Base-by-base conservation (phyloP, 2,329 filamentous ascomycete species). In the Apiospora rasikravindrae region DNA sequence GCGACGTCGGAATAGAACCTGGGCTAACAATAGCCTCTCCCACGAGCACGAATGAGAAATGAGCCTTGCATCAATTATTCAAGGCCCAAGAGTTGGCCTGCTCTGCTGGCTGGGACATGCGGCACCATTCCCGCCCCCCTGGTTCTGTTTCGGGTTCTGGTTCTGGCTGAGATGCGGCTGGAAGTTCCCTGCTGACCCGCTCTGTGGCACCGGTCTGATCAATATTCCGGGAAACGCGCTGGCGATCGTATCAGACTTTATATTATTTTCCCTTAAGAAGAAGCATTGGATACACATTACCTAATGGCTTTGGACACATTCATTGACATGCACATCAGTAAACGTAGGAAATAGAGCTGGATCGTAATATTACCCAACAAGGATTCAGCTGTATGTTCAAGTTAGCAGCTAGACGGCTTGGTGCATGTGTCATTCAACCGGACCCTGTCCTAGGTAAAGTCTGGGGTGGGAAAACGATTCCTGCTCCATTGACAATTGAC, bases 371-470 rank as follows among this genome's bases (percentile, higher is more conserved):
- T 64, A 13, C 22, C 57, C n/a, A 13, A 40, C 40, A 40, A 16
- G 33, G 57, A 64, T n/a, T 40, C 57, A 61, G 53, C 26, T 29
- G 29, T 61, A 37, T 8, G 6, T 37, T 22, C 29, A 33, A 22
- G 29, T 37, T 37, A 7, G 29, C 53, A 61, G 29, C 53, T 29
- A 61, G 29, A 61, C 53, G 53, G 53, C 29, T 37, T n/a, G 33
- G 33, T 64, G 57, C 57, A 40, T 64, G 57, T 64, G 57, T 64
- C 57, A 64, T 64, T 64, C 19, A 64, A 29, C 57, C 57, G 57
- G 33, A 40, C 57, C 57, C 33, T 40, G 57, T 64, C 33, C 57
- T 14, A 40, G 51, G 53, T 26, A 64, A 40, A 64, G 53, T 37
- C 53, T 61, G 53, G 53, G 57, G 57, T n/a, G 33, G 57, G 10